Percentiles rank a stretch among this genome's conserved stretches.
phyloP scores from a whole-genome alignment of 179 eudicot species.

The Monotropa hypopitys region DNA sequence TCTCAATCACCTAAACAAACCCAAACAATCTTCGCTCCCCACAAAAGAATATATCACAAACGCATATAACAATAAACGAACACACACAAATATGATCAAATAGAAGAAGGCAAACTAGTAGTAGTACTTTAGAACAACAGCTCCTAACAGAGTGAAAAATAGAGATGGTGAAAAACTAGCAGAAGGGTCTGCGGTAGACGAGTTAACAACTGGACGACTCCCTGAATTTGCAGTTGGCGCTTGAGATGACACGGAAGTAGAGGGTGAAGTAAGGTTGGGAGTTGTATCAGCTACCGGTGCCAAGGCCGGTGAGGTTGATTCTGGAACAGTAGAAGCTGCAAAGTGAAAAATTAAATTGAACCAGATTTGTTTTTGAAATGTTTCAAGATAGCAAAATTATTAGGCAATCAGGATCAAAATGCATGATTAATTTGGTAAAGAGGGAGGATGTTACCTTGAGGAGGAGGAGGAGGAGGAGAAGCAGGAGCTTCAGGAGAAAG shows the following conservation, averaged over 20 bases:
- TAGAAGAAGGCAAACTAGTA: neutral
- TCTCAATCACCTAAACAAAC: too few species aligned
- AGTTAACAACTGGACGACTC: conserved; percentile 24
- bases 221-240: conserved; percentile 22
- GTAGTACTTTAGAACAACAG: conserved; percentile 4
- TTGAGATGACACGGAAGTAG: conserved; percentile 9
- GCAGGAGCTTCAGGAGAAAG: conserved; percentile 14
- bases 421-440: neutral
- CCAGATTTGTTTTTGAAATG: too few species aligned
- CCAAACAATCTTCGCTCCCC: conserved; percentile 7
- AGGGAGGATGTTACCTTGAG: conserved; percentile 6
- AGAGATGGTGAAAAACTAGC: conserved; percentile 18
- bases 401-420: neutral
- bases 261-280: neutral
- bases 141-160: conserved; percentile 16
- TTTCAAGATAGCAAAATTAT: neutral
- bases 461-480: conserved; percentile 17
- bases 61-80: neutral
- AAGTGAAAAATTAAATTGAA: neutral
- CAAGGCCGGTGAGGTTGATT: conserved; percentile 15
- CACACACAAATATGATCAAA: neutral
- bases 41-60: neutral
- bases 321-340: conserved; percentile 16
- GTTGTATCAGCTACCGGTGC: conserved; percentile 22
- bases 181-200: conserved; percentile 17